Base-by-base conservation (phyloP, 306 rosid species). In the Boehmeria nivea region DNA sequence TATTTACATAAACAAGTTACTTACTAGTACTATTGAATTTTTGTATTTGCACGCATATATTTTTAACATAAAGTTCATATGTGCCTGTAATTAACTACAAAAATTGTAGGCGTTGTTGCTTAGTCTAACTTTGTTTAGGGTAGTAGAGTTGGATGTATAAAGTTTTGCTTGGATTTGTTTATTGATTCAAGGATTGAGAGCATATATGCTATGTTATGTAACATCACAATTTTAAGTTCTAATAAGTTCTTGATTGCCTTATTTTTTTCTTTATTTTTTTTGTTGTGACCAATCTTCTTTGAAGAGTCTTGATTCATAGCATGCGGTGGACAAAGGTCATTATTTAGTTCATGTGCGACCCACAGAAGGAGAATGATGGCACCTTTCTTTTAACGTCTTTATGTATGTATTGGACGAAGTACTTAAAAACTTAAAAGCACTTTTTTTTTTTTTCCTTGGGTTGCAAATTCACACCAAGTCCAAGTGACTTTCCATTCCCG, bases 21-120 rank as follows among this genome's bases (percentile, higher is more conserved):
- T 25, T 13, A 6, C 58, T n/a, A 40, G 8, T 6, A 31, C 9
- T 6, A 8, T 40, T 11, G 17, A 14, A 11, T 40, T 11, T 40
- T 11, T 14, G 10, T 40, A 10, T 40, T 40, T n/a, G n/a, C n/a
- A n/a, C n/a, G n/a, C n/a, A n/a, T n/a, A n/a, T n/a, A n/a, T n/a
- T 14, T 40, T 40, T 40, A 40, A 40, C 17, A 20, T 48, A 6
- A 48, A 20, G 31, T 21, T 20, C 54, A 10, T 31, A 31, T 27
- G 36, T 31, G 8, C 9, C 36, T 57, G 61, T 57, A 57, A 57
- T 39, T 57, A 57, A 15, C 27, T 34, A 23, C 8, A 40, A 57
- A 22, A 12, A 42, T 34, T 12, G 43, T n/a, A n/a, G n/a, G n/a
- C n/a, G 21, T 54, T 34, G 17, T n/a, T n/a, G n/a, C n/a, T n/a